Conservation (phyloP, 305 asterid genomes). For the Lippia alba region DNA sequence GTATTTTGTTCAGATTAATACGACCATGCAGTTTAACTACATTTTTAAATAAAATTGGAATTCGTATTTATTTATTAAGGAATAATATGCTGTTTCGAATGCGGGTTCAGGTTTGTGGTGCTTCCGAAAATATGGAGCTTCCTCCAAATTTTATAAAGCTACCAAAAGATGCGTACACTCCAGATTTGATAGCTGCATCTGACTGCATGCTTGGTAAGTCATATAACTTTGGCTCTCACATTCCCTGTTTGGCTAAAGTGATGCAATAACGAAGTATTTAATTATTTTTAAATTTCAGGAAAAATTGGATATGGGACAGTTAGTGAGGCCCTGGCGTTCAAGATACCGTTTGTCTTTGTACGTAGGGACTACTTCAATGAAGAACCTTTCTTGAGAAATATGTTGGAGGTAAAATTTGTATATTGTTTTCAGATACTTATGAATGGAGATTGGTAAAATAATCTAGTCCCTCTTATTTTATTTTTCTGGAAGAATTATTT, state of each 20-base stretch:
- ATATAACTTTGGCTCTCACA: slow-evolving; percentile 3
- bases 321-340: slow-evolving; percentile 94
- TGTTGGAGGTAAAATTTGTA: slow-evolving; percentile 82
- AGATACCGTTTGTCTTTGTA: slow-evolving; percentile 95
- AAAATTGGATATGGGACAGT: slow-evolving; percentile 99
- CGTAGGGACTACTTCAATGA: slow-evolving; percentile 98
- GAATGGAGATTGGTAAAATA: not conserved
- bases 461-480: not conserved
- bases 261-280: slow-evolving; percentile 20
- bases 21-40: slow-evolving; percentile 6
- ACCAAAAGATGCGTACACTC: slow-evolving; percentile 89
- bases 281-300: slow-evolving; percentile 55
- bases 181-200: slow-evolving; percentile 95
- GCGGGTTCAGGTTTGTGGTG: slow-evolving; percentile 87
- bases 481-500: not conserved
- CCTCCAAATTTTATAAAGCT: slow-evolving; percentile 92
- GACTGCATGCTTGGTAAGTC: slow-evolving; percentile 99
- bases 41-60: slow-evolving; percentile 19
- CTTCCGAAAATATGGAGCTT: slow-evolving; percentile 75
- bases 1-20: slow-evolving; percentile 45
- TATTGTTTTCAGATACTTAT: slow-evolving; percentile 12
- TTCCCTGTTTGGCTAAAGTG: slow-evolving; percentile 24
- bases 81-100: slow-evolving; percentile 21
- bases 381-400: slow-evolving; percentile 97
- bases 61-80: slow-evolving; percentile 4